phyloP scores from a whole-genome alignment of 805 yeast species.

The Monosporozyma aquatica region DNA sequence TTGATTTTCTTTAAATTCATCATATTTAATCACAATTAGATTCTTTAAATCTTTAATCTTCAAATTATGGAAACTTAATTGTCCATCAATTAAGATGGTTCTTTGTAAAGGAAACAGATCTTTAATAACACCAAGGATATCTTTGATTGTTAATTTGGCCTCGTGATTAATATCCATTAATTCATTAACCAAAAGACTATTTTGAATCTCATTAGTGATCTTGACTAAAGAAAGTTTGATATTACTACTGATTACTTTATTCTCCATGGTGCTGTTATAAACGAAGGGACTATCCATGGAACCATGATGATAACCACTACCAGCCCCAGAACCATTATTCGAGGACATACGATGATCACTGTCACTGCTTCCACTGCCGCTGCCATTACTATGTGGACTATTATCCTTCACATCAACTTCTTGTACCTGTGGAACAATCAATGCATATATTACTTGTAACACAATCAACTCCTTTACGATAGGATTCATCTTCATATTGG shows the following conservation, averaged over 20 bases:
- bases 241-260: conserved; percentile 9
- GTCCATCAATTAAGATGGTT: conserved; percentile 28
- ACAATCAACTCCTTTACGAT: conserved; percentile 26
- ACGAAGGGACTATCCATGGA: neutral
- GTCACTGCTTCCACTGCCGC: neutral
- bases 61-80: conserved; percentile 26
- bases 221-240: conserved; percentile 27
- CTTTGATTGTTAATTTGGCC: conserved; percentile 25
- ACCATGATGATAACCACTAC: neutral
- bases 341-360: conserved; percentile 2
- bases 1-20: conserved; percentile 12
- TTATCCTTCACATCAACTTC: conserved; percentile 6
- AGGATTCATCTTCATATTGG: conserved; percentile 10
- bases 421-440: conserved; percentile 12
- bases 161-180: conserved; percentile 11
- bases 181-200: conserved; percentile 20
- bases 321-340: neutral
- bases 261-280: conserved; percentile 1
- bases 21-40: conserved; percentile 14
- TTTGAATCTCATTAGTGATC: conserved; percentile 27
- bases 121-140: conserved; percentile 24
- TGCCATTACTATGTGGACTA: neutral
- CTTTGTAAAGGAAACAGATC: conserved; percentile 23
- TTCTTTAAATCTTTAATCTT: conserved; percentile 17
- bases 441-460: conserved; percentile 24